phyloP scores from a whole-genome alignment of 106 monocot genomes.

The Apostasia ramifera region DNA sequence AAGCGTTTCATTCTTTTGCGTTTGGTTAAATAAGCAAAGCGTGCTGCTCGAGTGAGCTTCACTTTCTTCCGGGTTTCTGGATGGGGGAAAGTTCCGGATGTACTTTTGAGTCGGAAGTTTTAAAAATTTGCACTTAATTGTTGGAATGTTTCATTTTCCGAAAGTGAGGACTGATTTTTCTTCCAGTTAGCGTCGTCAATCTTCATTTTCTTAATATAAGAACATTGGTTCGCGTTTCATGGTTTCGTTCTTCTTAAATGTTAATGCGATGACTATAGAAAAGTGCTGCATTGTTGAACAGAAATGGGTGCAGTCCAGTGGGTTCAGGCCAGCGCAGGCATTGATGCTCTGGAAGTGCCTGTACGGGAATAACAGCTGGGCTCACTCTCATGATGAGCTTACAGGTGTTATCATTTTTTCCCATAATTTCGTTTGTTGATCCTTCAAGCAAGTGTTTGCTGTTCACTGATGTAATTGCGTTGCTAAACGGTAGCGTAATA shows the following conservation, averaged over 20 bases:
- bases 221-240: neutral
- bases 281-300: constrained; percentile 17
- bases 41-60: no score
- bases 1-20: constrained; percentile 2
- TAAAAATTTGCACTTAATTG: no score
- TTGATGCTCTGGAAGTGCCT: constrained; percentile 97
- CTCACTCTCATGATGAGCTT: constrained; percentile 64
- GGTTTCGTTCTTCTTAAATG: neutral
- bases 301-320: constrained; percentile 89
- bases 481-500: no score
- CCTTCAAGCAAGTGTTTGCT: neutral
- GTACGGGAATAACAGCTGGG: constrained; percentile 77
- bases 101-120: neutral
- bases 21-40: neutral
- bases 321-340: constrained; percentile 81
- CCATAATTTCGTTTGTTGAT: neutral
- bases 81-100: neutral
- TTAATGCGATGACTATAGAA: neutral
- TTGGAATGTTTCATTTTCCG: neutral
- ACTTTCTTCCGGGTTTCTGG: neutral
- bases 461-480: no score
- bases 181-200: neutral
- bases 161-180: neutral
- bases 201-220: neutral
- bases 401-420: constrained; percentile 28